These are phyloP conservation scores for Tuber melanosporum DNA, from an alignment of 495 filamentous ascomycete genomes.

Conservation along the genomic window DNA sequence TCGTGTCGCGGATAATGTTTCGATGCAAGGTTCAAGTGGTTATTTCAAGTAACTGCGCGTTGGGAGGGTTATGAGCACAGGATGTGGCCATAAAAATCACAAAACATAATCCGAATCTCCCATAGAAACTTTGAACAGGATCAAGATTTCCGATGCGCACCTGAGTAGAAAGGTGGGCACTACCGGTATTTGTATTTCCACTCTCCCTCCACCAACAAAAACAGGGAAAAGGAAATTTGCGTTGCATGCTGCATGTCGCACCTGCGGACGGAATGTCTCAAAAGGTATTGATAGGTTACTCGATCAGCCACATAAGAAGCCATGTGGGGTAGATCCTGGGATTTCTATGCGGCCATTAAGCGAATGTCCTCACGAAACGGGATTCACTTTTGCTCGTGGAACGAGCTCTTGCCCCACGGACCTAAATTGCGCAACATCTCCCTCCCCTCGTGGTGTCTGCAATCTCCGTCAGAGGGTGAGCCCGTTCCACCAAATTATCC, in stretches of 20 bases:
- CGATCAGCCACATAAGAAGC: neutral
- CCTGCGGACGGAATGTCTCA: neutral
- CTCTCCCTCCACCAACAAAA: neutral
- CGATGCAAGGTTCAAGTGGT: neutral
- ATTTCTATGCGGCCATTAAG: neutral
- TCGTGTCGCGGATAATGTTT: neutral
- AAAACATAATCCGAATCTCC: neutral
- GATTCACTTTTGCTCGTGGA: too few species aligned
- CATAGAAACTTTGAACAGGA: neutral
- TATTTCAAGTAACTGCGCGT: neutral
- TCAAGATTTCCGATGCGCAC: neutral
- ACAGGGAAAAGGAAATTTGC: neutral
- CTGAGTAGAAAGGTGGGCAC: neutral
- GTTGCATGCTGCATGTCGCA: neutral
- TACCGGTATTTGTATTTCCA: neutral
- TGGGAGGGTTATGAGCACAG: neutral
- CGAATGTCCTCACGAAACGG: too few species aligned
- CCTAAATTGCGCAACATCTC: too few species aligned
- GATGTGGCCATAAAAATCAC: neutral
- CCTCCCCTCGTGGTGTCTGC: too few species aligned
- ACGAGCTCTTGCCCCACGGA: too few species aligned
- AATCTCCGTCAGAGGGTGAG: too few species aligned
- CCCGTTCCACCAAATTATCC: too few species aligned
- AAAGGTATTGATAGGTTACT: neutral
- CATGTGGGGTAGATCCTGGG: neutral